Evolutionary conservation across 306 rosid genomes (phyloP).

Genomic region (Quercus alba): DNA sequence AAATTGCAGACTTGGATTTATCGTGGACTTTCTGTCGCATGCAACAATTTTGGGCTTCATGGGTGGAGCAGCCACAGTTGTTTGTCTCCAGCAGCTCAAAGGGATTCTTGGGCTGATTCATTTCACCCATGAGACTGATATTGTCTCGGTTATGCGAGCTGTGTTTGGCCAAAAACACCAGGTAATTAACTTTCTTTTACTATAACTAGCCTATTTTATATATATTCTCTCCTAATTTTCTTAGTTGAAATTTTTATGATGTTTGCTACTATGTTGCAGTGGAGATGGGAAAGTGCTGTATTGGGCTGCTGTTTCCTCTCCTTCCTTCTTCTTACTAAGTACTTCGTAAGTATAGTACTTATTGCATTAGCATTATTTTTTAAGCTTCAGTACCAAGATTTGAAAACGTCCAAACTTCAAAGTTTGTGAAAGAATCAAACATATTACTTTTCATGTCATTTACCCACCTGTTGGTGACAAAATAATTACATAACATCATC

Average conservation of each 20-base stretch:
- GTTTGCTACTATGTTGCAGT: constrained; percentile 17
- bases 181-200: constrained; percentile 28
- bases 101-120: constrained; percentile 71
- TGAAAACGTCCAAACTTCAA: background rate
- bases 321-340: constrained; percentile 39
- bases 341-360: constrained; percentile 56
- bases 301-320: constrained; percentile 43
- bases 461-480: background rate
- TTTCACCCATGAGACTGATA: constrained; percentile 70
- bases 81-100: constrained; percentile 81
- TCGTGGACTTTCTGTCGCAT: constrained; percentile 94
- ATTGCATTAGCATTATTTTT: background rate
- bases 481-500: background rate
- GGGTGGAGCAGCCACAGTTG: constrained; percentile 98
- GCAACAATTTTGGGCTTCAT: constrained; percentile 95
- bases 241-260: background rate
- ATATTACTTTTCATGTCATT: background rate
- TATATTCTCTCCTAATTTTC: background rate
- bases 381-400: background rate
- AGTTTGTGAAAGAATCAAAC: background rate
- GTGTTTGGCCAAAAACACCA: constrained; percentile 69
- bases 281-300: constrained; percentile 55
- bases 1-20: constrained; percentile 68
- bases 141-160: constrained; percentile 75
- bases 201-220: background rate